phyloP scores from a whole-genome alignment of 108 stramenopile genomes.

The Fragilaria crotonensis region DNA sequence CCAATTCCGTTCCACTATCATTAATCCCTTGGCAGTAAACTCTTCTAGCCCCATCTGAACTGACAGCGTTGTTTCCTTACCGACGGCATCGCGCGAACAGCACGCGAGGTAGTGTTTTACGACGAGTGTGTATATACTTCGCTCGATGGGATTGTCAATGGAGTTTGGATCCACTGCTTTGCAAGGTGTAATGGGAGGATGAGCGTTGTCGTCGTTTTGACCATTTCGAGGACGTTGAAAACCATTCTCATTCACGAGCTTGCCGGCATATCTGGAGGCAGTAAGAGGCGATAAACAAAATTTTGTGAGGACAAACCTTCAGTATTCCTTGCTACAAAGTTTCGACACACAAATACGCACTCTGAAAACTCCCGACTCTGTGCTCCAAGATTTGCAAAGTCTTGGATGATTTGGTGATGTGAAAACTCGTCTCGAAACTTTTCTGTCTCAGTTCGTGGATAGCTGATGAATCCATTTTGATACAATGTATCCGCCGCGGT shows the following conservation, averaged over 20 bases:
- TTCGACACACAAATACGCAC: not conserved
- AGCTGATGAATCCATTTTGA: slow-evolving; percentile 87
- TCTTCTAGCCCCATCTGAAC: slow-evolving; percentile 79
- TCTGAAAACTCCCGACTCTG: slow-evolving; percentile 25
- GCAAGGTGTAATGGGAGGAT: slow-evolving; percentile 98
- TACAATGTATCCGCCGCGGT: slow-evolving; percentile 92
- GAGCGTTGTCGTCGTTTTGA: slow-evolving; percentile 92
- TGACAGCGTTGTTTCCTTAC: slow-evolving; percentile 75
- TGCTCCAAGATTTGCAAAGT: slow-evolving; percentile 49
- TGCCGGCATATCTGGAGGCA: slow-evolving; percentile 46
- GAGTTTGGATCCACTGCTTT: slow-evolving; percentile 81
- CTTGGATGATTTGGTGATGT: slow-evolving; percentile 63
- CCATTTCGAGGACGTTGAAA: slow-evolving; percentile 81
- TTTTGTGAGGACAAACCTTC: not conserved
- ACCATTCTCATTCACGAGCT: slow-evolving; percentile 46
- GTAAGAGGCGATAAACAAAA: not conserved
- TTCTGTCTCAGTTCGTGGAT: slow-evolving; percentile 98
- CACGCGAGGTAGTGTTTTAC: slow-evolving; percentile 97
- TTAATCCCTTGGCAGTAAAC: slow-evolving; percentile 81
- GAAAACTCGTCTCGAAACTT: slow-evolving; percentile 87
- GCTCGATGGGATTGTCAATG: slow-evolving; percentile 62
- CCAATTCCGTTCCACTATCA: slow-evolving; percentile 85
- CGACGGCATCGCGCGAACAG: slow-evolving; percentile 92
- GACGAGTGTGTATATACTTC: slow-evolving; percentile 84
- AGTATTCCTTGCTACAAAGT: slow-evolving; percentile 20